Base-by-base conservation (phyloP, 257 asterid species). In the Paraleonurus japonicus region DNA sequence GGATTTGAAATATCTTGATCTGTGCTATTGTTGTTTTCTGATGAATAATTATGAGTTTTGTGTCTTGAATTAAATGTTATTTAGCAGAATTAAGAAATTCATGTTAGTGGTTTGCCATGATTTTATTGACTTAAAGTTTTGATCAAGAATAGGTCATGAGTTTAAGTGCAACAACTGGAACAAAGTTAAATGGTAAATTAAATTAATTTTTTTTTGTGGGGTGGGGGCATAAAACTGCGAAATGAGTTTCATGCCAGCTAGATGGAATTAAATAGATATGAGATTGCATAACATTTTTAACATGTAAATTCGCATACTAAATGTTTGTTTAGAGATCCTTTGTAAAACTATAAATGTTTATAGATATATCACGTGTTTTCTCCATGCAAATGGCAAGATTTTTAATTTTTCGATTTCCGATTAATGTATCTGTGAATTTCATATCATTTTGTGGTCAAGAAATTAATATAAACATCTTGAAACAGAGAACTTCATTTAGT, bases 1-100 rank as follows among this genome's bases (percentile, higher is more conserved):
- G 71, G 73, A 64, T 57, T 5, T 76, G 51, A 69, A 65, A 50
- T 59, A 17, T 66, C 48, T 73, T 30, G 65, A 53, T 69, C 69
- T 77, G 69, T 53, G 28, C n/a, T 55, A 10, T 30, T 65, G 27
- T 32, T 80, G 26, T 35, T 65, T 45, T 57, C 13, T 3, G 59
- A 47, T 63, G 70, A 66, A 57, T 77, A 41, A 28, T 43, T 67
- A 39, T 71, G 74, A 30, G 45, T 28, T 73, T 7, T 76, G 24
- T 35, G 37, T 22, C 19, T 57, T 68, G 28, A 61, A 45, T 28
- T 66, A 53, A 33, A 13, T 37, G 26, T 45, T 30, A 35, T 57
- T 50, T 53, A 24, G 19, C 9, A 57, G 37, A 57, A 57, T 54
- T 24, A 54, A 54, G 61, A 54, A 19, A 54, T 11, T 54, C 60